Evolutionary conservation across 495 filamentous ascomycete species (phyloP), one percentile per base, ranked within the genome.

Genomic region (Massariosphaeria phaeospora): DNA sequence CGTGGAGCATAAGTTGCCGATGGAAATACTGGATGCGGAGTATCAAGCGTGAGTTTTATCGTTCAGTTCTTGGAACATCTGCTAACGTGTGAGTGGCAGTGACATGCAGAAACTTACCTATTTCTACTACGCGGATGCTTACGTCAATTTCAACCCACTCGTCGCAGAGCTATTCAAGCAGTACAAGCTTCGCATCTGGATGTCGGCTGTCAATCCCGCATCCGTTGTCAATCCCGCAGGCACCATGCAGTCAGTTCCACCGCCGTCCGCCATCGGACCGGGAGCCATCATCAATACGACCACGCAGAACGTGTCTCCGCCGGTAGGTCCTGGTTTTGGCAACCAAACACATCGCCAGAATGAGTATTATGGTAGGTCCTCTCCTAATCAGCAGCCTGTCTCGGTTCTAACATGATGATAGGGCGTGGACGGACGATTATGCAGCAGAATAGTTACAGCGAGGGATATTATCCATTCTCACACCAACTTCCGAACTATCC

Each of bases 21-120:
- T 98, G 93, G 93, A 98, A 65, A 96, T 98, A 52, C 79, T 98
- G 12, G 93, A 98, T 70, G 93, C 93, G n/a, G 93, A 98, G 69
- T 98, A 95, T 68, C 93, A 98, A 65, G 89, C 95, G 93, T 96
- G 75, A 79, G 88, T 68, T 27, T 34, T 10, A 7, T 20, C 18
- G 24, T 20, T 17, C 18, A 18, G 36, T 27, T 17, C 25, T 45
- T n/a, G 12, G 10, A n/a, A n/a, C n/a, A n/a, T n/a, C 41, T 17
- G 30, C 52, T 66, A 47, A 64, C 50, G 17, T 24, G 36, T 9
- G n/a, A 40, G 38, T 39, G 15, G 24, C 61, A 98, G 93, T 85
- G 93, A 97, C 71, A 95, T 89, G 86, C 95, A 96, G 70, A 98
- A 98, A 65, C 73, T 98, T 47, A 98, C 94, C 0, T 96, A 95